Base-by-base conservation (phyloP, 2,329 filamentous ascomycete species). In the Pseudogymnoascus sp. region DNA sequence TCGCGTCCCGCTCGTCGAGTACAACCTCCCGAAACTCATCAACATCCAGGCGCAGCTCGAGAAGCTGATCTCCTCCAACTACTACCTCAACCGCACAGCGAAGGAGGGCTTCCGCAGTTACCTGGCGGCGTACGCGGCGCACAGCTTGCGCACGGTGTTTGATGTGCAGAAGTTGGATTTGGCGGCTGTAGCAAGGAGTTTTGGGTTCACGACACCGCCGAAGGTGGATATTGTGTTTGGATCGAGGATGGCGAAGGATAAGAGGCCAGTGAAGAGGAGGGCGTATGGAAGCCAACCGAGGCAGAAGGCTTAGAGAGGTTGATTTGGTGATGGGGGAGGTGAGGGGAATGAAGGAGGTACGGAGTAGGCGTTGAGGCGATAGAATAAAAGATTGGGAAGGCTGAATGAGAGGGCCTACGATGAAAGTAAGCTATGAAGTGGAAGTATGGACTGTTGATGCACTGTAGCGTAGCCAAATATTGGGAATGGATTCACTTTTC, bases 21-120 rank as follows among this genome's bases (percentile, higher is more conserved):
- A 96, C 72, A 93, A 97, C 72, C 95, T 99, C 73, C 93, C 93
- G 1, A 96, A 96, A 82, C 91, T 99, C 68, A 81, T 93, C 71
- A 95, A 96, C 72, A 87, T 96, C 69, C 88, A 96, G 79, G 86
- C 89, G 71, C 92, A 97, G 76, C 84, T 97, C 8, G 93, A 97
- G 82, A 95, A 93, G 78, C 84, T 97, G 68, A 96, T 99, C 71
- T 86, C 85, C 31, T 90, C 95, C 75, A 97, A 99, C 77, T 97
- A 97, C 80, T 97, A 97, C 76, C 83, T 99, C 64, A 95, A 97
- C 80, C 95, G 96, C 84, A 84, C 81, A 69, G 86, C 86, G 66
- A 88, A 88, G 77, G 86, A 88, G 66, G 86, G 90, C 3, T 96
- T 95, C 79, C 85, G 90, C 65, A 91, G 90, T 18, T 99, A 99